Conservation (phyloP, 2,329 filamentous ascomycete genomes). For the Cercospora sp. region DNA sequence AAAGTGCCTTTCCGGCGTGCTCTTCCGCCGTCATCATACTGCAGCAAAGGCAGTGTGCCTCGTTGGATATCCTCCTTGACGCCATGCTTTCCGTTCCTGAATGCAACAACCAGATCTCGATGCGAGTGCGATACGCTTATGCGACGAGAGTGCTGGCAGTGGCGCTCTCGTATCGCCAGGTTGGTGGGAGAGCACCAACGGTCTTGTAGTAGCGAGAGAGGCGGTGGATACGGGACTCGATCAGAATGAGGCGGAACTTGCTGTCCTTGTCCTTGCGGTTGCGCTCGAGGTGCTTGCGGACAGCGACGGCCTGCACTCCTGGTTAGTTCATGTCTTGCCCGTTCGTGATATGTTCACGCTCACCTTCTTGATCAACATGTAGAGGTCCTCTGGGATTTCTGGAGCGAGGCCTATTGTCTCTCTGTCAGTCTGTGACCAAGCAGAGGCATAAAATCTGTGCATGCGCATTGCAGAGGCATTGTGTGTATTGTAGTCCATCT, state of each 20-base stretch:
- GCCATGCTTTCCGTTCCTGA: conserved; percentile 27
- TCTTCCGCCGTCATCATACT: conserved; percentile 21
- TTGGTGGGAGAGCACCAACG: conserved; percentile 77
- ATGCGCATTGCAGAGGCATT: conserved; percentile 22
- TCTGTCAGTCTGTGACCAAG: conserved; percentile 47
- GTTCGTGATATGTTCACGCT: neutral
- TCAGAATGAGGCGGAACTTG: conserved; percentile 99
- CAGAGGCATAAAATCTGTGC: conserved; percentile 43
- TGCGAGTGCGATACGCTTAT: conserved; percentile 55
- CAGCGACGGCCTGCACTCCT: conserved; percentile 75
- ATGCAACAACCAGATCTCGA: conserved; percentile 21
- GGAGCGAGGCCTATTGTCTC: conserved; percentile 85
- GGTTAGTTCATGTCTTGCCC: neutral
- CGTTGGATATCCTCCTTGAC: conserved; percentile 22
- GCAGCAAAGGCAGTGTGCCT: conserved; percentile 12
- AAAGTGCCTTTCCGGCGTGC: conserved; percentile 17
- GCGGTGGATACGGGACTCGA: conserved; percentile 99
- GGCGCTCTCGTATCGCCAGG: conserved; percentile 98
- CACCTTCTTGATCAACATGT: conserved; percentile 99
- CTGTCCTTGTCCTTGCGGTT: conserved; percentile 99
- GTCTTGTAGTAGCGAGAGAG: conserved; percentile 99
- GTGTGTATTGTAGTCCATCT: conserved; percentile 28
- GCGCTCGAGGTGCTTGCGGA: conserved; percentile 99
- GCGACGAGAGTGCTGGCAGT: conserved; percentile 92
- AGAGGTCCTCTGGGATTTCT: conserved; percentile 98